Conservation (phyloP, 192 early-diverging fungal species). For the Lunasporangiospora selenospora region DNA sequence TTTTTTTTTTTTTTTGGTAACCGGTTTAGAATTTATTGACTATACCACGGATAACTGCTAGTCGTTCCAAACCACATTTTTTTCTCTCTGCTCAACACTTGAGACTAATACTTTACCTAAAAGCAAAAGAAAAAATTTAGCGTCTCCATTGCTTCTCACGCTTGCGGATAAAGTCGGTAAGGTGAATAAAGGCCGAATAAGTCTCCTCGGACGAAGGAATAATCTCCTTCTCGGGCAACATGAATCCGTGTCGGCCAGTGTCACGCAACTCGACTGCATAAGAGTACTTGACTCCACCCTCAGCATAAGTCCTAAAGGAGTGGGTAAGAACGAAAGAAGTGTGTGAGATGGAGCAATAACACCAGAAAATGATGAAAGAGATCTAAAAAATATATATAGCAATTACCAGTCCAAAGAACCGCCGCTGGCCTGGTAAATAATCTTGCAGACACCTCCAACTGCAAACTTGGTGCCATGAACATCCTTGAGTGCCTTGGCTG, state of each 20-base stretch:
- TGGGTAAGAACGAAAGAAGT: no score
- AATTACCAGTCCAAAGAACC: constrained; percentile 60
- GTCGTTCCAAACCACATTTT: background rate
- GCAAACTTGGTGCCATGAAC: constrained; percentile 66
- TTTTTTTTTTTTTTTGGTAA: no score
- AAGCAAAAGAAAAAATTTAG: background rate
- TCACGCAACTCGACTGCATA: constrained; percentile 70
- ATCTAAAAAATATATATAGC: background rate
- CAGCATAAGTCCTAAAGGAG: constrained; percentile 52
- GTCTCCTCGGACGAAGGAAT: constrained; percentile 55
- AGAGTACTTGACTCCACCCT: constrained; percentile 61
- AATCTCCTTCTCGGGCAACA: constrained; percentile 63
- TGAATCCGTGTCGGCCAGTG: constrained; percentile 58
- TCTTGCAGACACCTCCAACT: constrained; percentile 64
- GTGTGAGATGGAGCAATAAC: no score
- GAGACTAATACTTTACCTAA: background rate
- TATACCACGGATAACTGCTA: background rate
- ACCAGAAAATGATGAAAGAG: no score
- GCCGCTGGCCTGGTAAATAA: constrained; percentile 65
- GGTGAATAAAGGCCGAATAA: constrained; percentile 39
- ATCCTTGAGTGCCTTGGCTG: constrained; percentile 59
- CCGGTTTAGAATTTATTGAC: background rate
- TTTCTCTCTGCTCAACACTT: background rate
- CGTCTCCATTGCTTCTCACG: constrained; percentile 50
- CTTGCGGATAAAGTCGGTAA: constrained; percentile 50